Base-by-base conservation (phyloP, 352 stramenopile genomes). In the Pythium diclinum region DNA sequence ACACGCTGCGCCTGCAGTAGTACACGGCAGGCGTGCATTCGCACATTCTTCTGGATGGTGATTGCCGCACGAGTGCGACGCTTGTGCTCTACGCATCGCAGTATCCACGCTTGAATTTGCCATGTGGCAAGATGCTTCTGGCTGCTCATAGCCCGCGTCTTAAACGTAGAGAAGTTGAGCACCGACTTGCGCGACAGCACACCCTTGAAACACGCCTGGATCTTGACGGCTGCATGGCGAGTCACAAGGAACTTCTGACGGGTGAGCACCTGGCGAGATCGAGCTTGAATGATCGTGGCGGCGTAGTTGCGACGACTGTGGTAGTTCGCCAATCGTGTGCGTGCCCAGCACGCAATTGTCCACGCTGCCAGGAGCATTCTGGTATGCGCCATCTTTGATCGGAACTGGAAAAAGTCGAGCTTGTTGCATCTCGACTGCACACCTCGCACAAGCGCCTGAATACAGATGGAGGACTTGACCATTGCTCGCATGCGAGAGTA, bases 31-130 rank as follows among this genome's bases (percentile, higher is more conserved):
- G 11, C n/a, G 19, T 28, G 9, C 63, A 64, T 69, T 10, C 63
- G 63, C 6, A 57, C n/a, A 52, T n/a, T 65, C 40, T 63, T 65
- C 49, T 69, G 65, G 25, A 71, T 67, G n/a, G 34, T 16, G 6
- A 42, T 60, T 0, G 58, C 58, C 2, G 58, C 56, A 30, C 34
- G 21, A 30, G 6, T 32, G 3, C 11, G 23, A 52, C 56, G 56
- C 19, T 28, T 47, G 7, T 53, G 49, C 0, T 56, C 30, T 10
- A 69, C 49, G 17, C 49, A 61, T 14, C 32, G 49, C 2, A 49
- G 14, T 9, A 69, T 21, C 63, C 63, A 69, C 11, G 38, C 14
- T 34, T 69, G 63, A 16, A 69, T 65, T 30, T 36, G 19, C 63
- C 63, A 69, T 48, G 54, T 17, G 10, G 64, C 64, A 4, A 71